These are phyloP conservation scores for Camellia oleifera DNA, from an alignment of 179 eudicot genomes.

Conservation along the genomic window DNA sequence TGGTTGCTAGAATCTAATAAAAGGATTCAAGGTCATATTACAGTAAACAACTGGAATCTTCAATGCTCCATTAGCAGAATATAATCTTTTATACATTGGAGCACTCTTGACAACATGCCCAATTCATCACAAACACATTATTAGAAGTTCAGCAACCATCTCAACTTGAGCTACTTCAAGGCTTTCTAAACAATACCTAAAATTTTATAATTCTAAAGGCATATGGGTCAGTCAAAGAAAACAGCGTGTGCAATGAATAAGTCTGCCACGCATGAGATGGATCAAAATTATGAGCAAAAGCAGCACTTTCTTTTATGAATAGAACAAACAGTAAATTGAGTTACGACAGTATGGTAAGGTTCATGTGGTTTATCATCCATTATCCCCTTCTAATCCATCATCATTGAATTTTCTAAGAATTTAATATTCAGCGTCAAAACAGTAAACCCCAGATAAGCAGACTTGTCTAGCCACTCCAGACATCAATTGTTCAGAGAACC, in stretches of 20 bases:
- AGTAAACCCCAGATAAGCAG: neutral
- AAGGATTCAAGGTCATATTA: too few relatives aligned
- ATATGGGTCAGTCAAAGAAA: neutral
- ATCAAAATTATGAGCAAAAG: neutral
- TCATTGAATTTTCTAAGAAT: neutral
- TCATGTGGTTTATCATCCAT: neutral
- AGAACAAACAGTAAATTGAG: neutral
- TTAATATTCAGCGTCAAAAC: neutral
- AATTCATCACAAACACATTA: neutral
- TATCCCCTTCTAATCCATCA: neutral
- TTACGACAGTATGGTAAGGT: neutral
- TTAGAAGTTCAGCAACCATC: conserved; percentile 11
- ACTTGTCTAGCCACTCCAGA: neutral
- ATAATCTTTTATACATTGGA: neutral
- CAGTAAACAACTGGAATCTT: neutral
- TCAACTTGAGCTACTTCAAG: neutral
- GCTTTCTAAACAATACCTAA: neutral
- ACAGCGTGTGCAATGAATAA: neutral
- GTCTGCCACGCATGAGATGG: neutral
- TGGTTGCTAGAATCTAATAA: too few relatives aligned
- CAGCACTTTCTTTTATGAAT: neutral
- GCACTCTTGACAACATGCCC: neutral
- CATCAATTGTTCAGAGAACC: neutral
- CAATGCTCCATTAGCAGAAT: neutral
- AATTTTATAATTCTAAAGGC: too few relatives aligned